Base-by-base conservation (phyloP, 805 yeast genomes). In the Monosporozyma solicola region DNA sequence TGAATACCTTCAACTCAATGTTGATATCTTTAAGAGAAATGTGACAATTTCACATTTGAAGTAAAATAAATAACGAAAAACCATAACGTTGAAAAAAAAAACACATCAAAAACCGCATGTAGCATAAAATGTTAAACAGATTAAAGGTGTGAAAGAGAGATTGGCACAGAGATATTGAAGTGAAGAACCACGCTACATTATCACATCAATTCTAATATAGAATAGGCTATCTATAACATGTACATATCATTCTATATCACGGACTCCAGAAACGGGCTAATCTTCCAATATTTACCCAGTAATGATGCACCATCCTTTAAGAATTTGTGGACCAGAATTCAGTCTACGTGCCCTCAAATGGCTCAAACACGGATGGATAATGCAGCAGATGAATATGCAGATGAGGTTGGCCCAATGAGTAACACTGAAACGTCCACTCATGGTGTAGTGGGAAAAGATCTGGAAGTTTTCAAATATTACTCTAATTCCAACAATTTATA, bases 231-330 rank as follows among this genome's bases (percentile, higher is more conserved):
- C 16, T 13, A 35, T 16, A 35, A 43, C 25, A 66, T 66, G 70
- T 61, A 57, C 47, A 54, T 64, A 15, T 59, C 68, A n/a, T 59
- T 63, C 44, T 66, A 63, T 51, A 63, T 66, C 27, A 64, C 68
- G 2, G 66, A 62, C 52, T 39, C 57, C 5, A 57, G 55, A 50
- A 57, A 64, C 48, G 51, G 55, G 4, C 47, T 64, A 41, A 53
- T 66, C 5, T 65, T 64, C 39, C 68, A 67, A 48, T 61, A 65
- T 46, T 56, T 66, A 16, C 50, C 63, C 39, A 60, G 61, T 52
- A 58, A 61, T 5, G 62, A 58, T 35, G 58, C 67, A 7, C 71
- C 71, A 5, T 45, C 62, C 3, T 67, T 61, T 54, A 51, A 53
- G 11, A 58, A 62, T 33, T 33, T 67, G 9, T 56, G 58, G 59